Conservation (phyloP, 768 basidiomycete genomes). For the Tulasnella sp. region DNA sequence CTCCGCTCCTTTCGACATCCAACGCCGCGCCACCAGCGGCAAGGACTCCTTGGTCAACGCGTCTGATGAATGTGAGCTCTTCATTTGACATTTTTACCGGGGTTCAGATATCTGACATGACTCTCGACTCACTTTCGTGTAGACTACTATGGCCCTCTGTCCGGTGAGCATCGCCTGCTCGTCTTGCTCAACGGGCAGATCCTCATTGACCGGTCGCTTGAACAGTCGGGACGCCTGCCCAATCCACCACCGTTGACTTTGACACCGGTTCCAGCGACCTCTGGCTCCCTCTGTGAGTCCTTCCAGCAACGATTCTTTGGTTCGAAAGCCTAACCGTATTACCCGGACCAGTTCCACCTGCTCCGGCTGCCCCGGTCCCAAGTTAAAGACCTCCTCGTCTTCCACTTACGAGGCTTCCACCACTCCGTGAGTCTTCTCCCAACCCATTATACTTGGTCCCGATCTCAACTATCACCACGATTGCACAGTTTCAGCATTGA, state of each 20-base stretch:
- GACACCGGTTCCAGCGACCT: slow-evolving; percentile 11
- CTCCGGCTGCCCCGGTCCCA: background rate
- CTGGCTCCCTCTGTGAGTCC: background rate
- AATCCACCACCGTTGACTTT: slow-evolving; percentile 13
- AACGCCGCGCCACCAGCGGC: background rate
- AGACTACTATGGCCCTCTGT: slow-evolving; percentile 7
- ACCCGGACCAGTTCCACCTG: background rate
- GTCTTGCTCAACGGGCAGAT: background rate
- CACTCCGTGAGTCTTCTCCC: background rate
- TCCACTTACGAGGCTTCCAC: background rate
- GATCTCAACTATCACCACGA: background rate
- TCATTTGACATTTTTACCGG: no score
- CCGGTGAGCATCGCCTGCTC: background rate
- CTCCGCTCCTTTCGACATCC: background rate
- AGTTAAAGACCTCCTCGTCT: background rate
- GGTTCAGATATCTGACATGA: background rate
- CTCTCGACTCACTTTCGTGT: background rate
- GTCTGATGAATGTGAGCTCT: background rate
- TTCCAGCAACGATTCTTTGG: background rate
- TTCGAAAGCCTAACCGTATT: background rate
- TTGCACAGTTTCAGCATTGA: background rate
- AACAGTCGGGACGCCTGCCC: slow-evolving; percentile 10
- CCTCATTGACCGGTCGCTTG: no score
- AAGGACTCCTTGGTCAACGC: background rate
- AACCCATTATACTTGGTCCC: background rate